phyloP scores from a whole-genome alignment of 192 early-diverging fungal genomes.

The Linnemannia elongata region DNA sequence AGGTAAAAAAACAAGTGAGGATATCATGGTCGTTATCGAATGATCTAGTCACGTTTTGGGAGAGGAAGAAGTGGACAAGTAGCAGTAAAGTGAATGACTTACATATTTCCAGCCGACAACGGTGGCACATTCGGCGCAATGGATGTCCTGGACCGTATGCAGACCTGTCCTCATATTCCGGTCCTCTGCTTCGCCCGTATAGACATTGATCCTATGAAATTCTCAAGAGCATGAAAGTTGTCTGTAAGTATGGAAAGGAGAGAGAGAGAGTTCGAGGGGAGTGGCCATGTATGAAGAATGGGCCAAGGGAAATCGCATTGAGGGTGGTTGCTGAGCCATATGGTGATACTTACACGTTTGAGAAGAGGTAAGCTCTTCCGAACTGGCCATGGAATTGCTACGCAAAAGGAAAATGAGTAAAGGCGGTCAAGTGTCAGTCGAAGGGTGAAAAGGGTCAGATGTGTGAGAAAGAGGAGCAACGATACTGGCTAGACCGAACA shows the following conservation, averaged over 20 bases:
- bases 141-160: constrained; percentile 79
- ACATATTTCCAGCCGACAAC: constrained; percentile 78
- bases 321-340: background rate
- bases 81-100: constrained; percentile 11
- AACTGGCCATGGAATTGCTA: constrained; percentile 72
- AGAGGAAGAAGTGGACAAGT: background rate
- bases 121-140: constrained; percentile 65
- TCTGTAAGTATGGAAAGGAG: background rate
- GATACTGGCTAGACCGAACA: background rate
- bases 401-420: constrained; percentile 18
- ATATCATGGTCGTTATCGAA: background rate
- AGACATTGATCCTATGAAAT: constrained; percentile 65
- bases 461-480: background rate
- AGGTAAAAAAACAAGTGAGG: background rate
- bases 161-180: constrained; percentile 81
- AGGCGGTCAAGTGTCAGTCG: background rate
- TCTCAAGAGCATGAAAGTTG: background rate
- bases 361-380: constrained; percentile 78
- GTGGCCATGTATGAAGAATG: background rate
- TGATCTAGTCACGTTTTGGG: background rate
- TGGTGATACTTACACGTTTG: constrained; percentile 62
- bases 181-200: constrained; percentile 66
- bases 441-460: background rate
- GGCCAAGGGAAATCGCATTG: no score
- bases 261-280: background rate